These are phyloP conservation scores for Fragilariopsis cylindrus DNA, from an alignment of 108 stramenopile species.

Conservation along the genomic window DNA sequence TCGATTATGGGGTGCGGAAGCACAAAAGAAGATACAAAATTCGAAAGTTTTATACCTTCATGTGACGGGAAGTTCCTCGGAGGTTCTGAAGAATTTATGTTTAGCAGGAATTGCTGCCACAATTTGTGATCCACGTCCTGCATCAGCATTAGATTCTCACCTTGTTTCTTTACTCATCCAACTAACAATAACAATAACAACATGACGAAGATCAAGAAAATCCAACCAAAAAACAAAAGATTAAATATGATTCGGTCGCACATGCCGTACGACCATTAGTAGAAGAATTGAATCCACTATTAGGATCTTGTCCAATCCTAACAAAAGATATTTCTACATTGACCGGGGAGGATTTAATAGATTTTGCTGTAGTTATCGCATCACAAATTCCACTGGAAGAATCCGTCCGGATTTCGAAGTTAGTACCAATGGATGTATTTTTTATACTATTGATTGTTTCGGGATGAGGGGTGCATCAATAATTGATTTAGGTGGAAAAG, in stretches of 20 bases:
- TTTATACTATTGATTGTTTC: conserved; percentile 83
- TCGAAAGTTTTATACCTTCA: conserved; percentile 89
- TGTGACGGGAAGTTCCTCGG: conserved; percentile 78
- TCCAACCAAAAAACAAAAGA: conserved; percentile 34
- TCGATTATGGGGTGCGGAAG: conserved; percentile 95
- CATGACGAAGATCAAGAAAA: background rate
- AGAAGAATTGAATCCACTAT: conserved; percentile 89
- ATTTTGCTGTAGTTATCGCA: conserved; percentile 85
- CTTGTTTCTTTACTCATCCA: conserved; percentile 28
- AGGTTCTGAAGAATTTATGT: conserved; percentile 92
- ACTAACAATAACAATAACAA: background rate
- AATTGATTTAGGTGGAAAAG: conserved; percentile 72
- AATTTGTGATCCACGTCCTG: conserved; percentile 74
- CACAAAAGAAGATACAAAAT: conserved; percentile 89
- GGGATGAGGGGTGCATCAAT: conserved; percentile 75
- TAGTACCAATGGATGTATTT: conserved; percentile 26
- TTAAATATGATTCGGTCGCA: conserved; percentile 58
- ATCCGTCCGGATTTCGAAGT: conserved; percentile 57
- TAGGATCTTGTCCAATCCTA: conserved; percentile 78
- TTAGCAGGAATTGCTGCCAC: conserved; percentile 89
- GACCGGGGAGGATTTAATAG: conserved; percentile 52
- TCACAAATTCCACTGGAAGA: conserved; percentile 53
- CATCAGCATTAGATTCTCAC: conserved; percentile 3
- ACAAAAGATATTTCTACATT: conserved; percentile 46
- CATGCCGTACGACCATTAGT: conserved; percentile 70